Evolutionary conservation across 208 protist species (phyloP).

Genomic region (Wallacemonas sp.): DNA sequence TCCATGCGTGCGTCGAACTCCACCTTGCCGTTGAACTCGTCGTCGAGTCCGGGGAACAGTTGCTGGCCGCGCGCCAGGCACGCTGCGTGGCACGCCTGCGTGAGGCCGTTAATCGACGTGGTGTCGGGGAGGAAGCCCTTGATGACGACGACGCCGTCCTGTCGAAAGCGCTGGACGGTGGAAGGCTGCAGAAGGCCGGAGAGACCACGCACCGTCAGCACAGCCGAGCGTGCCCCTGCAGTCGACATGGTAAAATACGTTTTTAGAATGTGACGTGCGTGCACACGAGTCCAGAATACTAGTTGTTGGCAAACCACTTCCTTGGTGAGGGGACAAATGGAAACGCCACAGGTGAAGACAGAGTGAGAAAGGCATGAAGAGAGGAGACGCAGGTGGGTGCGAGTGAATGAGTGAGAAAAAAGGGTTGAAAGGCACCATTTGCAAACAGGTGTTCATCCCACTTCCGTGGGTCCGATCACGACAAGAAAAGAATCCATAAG

Average conservation of each 20-base stretch:
- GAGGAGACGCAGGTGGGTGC: no score
- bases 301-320: no score
- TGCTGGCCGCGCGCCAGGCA: slow-evolving; percentile 35
- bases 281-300: no score
- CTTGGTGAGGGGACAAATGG: no score
- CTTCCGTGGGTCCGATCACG: no score
- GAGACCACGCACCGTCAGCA: slow-evolving; percentile 42
- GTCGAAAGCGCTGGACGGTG: slow-evolving; percentile 61
- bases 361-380: no score
- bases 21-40: slow-evolving; percentile 35
- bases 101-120: slow-evolving; percentile 23
- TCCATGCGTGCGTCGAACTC: slow-evolving; percentile 33
- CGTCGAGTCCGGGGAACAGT: slow-evolving; percentile 69
- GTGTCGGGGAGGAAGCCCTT: slow-evolving; percentile 34
- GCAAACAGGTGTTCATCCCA: no score
- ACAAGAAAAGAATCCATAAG: no score
- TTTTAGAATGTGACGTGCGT: no score
- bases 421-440: no score
- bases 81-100: slow-evolving; percentile 31
- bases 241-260: neutral
- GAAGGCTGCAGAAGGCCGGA: slow-evolving; percentile 38
- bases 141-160: slow-evolving; percentile 59
- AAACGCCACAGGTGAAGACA: no score
- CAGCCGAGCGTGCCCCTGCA: neutral
- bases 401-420: no score